Evolutionary conservation across 768 basidiomycete genomes (phyloP).

Genomic region (Coprinopsis sp.): DNA sequence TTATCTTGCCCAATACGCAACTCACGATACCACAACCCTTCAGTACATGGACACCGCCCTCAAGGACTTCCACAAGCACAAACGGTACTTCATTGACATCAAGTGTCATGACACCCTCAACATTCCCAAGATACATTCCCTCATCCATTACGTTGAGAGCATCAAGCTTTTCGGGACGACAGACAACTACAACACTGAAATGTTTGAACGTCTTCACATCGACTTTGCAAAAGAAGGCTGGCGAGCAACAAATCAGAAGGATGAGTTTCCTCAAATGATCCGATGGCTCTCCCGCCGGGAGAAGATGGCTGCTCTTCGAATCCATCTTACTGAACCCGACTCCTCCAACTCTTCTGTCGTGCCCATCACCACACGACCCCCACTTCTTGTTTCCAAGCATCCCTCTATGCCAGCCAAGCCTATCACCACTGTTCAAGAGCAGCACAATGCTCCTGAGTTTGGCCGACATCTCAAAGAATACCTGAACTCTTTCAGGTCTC

Average conservation of each 20-base stretch:
- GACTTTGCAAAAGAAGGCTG: constrained; percentile 33
- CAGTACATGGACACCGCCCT: constrained; percentile 10
- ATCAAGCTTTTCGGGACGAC: no score
- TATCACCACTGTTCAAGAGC: constrained; percentile 9
- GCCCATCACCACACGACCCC: no score
- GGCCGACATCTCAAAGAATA: constrained; percentile 17
- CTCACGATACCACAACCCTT: constrained; percentile 21
- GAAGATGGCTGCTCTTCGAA: no score
- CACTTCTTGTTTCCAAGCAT: no score
- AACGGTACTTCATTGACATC: constrained; percentile 9
- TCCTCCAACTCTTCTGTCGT: no score
- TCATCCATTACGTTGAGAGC: no score
- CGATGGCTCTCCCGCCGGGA: constrained; percentile 30
- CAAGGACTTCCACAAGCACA: constrained; percentile 10
- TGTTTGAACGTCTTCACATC: constrained; percentile 32
- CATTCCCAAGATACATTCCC: no score
- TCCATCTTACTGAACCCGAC: no score
- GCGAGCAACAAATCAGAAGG: constrained; percentile 20
- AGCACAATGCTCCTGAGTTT: constrained; percentile 21
- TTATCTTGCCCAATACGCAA: constrained; percentile 22
- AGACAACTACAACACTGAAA: no score
- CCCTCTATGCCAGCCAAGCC: no score
- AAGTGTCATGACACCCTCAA: no score
- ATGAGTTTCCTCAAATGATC: constrained; percentile 34
- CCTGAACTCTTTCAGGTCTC: constrained; percentile 21